phyloP scores from a whole-genome alignment of 1,139 yeast species.

The Eremothecium coryli region DNA sequence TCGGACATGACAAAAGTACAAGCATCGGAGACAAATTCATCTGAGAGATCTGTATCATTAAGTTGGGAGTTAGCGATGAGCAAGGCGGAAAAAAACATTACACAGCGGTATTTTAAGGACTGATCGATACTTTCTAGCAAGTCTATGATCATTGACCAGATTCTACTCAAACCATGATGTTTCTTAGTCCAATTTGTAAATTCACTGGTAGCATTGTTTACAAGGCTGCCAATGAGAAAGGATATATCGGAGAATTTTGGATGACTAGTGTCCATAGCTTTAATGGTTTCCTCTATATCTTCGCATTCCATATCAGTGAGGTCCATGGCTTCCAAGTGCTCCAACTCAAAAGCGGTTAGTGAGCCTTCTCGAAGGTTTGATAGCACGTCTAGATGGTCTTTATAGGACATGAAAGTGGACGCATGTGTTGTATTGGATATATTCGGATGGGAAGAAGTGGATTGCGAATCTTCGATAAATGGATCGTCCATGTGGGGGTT shows the following conservation, averaged over 20 bases:
- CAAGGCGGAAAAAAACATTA: slow-evolving; percentile 20
- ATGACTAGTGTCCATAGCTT: slow-evolving; percentile 2
- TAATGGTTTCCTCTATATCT: slow-evolving; percentile 1
- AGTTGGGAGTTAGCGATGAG: slow-evolving; percentile 10
- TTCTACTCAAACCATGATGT: background rate
- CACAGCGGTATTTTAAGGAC: slow-evolving; percentile 15
- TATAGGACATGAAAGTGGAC: slow-evolving; percentile 1
- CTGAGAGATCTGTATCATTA: slow-evolving; percentile 7
- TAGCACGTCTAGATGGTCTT: slow-evolving; percentile 1
- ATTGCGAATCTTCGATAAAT: background rate
- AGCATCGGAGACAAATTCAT: slow-evolving; percentile 8
- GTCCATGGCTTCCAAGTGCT: slow-evolving; percentile 1
- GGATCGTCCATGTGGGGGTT: background rate
- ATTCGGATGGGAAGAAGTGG: background rate
- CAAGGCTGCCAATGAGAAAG: background rate
- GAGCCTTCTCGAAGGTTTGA: background rate
- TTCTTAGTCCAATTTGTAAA: slow-evolving; percentile 1
- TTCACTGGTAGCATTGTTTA: background rate
- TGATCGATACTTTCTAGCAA: background rate
- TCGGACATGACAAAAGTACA: slow-evolving; percentile 18
- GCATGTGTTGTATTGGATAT: background rate
- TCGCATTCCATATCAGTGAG: background rate
- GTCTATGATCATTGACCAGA: slow-evolving; percentile 2
- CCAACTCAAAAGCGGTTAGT: slow-evolving; percentile 2
- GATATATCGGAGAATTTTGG: slow-evolving; percentile 1